Evolutionary conservation across 2,329 filamentous ascomycete species (phyloP).

Genomic region (Colletotrichum sp.): DNA sequence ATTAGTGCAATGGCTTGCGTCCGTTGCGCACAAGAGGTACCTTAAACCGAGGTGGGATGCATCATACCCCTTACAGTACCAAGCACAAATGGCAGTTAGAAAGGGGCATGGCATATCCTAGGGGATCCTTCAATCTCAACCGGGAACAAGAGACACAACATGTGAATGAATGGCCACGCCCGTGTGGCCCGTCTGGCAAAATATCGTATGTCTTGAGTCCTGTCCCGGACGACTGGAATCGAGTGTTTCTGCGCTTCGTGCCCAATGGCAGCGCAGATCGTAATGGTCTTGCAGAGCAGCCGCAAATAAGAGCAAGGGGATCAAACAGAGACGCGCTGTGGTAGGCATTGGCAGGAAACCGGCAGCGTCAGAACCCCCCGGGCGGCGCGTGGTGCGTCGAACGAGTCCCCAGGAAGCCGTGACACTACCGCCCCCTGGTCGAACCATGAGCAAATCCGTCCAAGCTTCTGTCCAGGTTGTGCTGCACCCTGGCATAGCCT

Average conservation of each 20-base stretch:
- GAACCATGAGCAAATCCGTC: slow-evolving; percentile 18
- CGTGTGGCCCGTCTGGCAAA: not conserved
- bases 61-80: not conserved
- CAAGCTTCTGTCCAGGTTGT: not conserved
- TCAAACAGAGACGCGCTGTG: slow-evolving; percentile 3
- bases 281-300: not conserved
- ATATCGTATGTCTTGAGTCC: slow-evolving; percentile 1
- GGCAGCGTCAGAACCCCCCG: slow-evolving; percentile 13
- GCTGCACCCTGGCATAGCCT: not conserved
- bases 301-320: not conserved
- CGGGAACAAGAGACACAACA: not conserved
- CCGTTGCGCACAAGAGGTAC: not conserved
- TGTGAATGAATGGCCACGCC: slow-evolving; percentile 8
- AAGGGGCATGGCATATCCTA: not conserved
- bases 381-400: slow-evolving; percentile 12
- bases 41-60: not conserved
- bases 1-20: not conserved
- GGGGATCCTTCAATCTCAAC: not conserved
- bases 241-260: not conserved
- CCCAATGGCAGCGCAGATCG: not conserved
- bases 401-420: slow-evolving; percentile 16
- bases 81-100: not conserved
- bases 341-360: not conserved
- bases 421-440: slow-evolving; percentile 15
- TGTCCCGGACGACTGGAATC: slow-evolving; percentile 8